phyloP scores from a whole-genome alignment of 1,139 yeast genomes.

The Torulaspora globosa region DNA sequence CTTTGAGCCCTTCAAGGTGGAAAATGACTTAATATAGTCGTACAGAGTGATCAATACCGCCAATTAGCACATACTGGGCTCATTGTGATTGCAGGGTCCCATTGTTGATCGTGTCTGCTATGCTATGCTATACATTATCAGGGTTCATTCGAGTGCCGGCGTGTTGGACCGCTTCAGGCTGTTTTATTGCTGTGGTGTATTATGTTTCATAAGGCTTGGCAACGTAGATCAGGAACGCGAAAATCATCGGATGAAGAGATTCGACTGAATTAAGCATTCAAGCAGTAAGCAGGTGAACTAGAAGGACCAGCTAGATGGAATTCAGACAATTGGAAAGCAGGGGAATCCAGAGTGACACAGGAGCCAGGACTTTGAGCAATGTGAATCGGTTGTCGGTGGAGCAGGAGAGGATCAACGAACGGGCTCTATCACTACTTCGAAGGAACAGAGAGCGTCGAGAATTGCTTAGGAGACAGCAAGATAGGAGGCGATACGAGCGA shows the following conservation, averaged over 20 bases:
- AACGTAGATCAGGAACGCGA: constrained; percentile 10
- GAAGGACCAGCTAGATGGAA: constrained; percentile 7
- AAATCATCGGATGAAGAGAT: constrained; percentile 3
- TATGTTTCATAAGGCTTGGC: not conserved
- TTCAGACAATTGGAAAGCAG: constrained; percentile 11
- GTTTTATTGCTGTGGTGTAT: not conserved
- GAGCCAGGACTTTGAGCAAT: constrained; percentile 19
- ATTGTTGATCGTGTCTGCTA: not conserved
- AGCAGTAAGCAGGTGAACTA: not conserved
- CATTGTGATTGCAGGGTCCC: no score
- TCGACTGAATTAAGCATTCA: not conserved
- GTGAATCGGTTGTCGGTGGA: constrained; percentile 19
- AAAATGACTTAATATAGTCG: not conserved
- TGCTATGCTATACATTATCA: not conserved
- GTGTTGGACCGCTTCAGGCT: not conserved
- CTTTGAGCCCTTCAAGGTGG: not conserved
- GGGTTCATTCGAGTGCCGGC: no score
- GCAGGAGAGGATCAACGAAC: constrained; percentile 30
- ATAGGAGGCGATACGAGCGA: constrained; percentile 23
- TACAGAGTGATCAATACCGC: not conserved
- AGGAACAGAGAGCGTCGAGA: constrained; percentile 33
- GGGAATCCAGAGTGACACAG: constrained; percentile 19
- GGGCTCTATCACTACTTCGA: constrained; percentile 31
- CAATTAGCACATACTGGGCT: not conserved
- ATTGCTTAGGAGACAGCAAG: constrained; percentile 23